These are phyloP conservation scores for Erigeron philadelphicus DNA, from an alignment of 140 eudicot genomes.

Conservation along the genomic window DNA sequence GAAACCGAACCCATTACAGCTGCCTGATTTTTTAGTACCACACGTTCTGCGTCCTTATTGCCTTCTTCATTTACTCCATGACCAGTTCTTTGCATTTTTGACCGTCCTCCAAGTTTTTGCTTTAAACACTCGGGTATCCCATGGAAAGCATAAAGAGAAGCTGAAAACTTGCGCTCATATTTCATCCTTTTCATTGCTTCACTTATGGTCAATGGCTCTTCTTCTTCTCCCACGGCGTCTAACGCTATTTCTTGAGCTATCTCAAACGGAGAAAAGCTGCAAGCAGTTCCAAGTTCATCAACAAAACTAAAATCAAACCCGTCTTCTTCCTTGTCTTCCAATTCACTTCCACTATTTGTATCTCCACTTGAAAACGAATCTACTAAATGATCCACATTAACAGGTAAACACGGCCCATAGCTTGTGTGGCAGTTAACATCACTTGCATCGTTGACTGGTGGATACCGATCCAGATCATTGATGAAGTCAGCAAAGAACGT, in stretches of 20 bases:
- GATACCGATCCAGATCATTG: slow-evolving; percentile 39
- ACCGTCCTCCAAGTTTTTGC: slow-evolving; percentile 34
- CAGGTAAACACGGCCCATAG: slow-evolving; percentile 20
- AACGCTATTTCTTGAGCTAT: slow-evolving; percentile 48
- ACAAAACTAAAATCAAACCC: slow-evolving; percentile 40
- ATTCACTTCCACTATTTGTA: slow-evolving; percentile 32
- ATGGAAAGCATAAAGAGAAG: slow-evolving; percentile 63
- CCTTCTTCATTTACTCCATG: slow-evolving; percentile 28
- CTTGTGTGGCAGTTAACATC: slow-evolving; percentile 21
- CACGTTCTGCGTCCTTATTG: neutral
- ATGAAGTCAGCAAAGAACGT: slow-evolving; percentile 49
- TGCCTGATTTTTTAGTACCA: neutral
- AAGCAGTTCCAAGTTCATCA: slow-evolving; percentile 43
- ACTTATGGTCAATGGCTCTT: slow-evolving; percentile 35
- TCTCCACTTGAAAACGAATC: slow-evolving; percentile 28
- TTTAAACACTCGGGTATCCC: slow-evolving; percentile 59
- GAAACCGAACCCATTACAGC: slow-evolving; percentile 21
- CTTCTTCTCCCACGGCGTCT: slow-evolving; percentile 19
- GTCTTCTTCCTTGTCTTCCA: slow-evolving; percentile 41
- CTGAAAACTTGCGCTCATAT: slow-evolving; percentile 65
- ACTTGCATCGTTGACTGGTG: slow-evolving; percentile 24
- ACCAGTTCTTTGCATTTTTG: slow-evolving; percentile 26
- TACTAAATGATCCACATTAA: slow-evolving; percentile 21
- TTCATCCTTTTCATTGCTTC: slow-evolving; percentile 63
- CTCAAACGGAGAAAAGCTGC: slow-evolving; percentile 48